Evolutionary conservation across 495 filamentous ascomycete genomes (phyloP), one percentile per base, ranked within the genome.

Genomic region (Aspergillus leporis): DNA sequence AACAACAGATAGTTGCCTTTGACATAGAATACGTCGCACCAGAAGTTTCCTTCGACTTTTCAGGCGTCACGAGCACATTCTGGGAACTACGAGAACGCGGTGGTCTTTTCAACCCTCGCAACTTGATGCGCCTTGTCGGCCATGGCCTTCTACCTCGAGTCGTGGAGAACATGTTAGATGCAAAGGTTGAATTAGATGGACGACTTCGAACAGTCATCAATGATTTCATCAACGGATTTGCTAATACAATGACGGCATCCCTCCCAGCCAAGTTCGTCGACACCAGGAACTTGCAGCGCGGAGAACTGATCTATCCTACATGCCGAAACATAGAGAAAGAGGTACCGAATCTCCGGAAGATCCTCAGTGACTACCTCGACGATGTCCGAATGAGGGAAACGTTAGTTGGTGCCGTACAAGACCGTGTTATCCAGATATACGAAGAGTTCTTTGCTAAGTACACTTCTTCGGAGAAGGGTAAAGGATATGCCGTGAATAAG

Each of bases 1-100:
- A 96, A 66, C 91, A 93, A 62, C 88, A 93, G 62, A 90, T 97
- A 30, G 84, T 96, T 36, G 90, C 92, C 18, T 92, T 96, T 61
- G 92, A 97, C 74, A 94, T 97, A 56, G 86, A 89, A 70, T 93
- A 89, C 63, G 90, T 92, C 46, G 85, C 89, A 32, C 87, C 90
- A 32, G 86, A 86, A 59, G 76, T 88, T 31, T 82, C 84, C 18
- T 81, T 90, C 62, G 87, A 96, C 71, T 94, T 97, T 72, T 84
- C 88, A 22, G 85, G 85, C 51, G 80, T 94, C 14, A 91, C 88
- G 69, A 88, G 83, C 59, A 89, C 90, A 4, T 90, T 96, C 64
- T 90, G 83, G 80, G 86, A 90, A 65, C 77, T 91, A 6, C 82
- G 87, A 49, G 81, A 86, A 55, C 80, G 86, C 21, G 88, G 88